phyloP scores from a whole-genome alignment of 371 early-diverging fungal species.

The Batrachochytrium dendrobatidis region DNA sequence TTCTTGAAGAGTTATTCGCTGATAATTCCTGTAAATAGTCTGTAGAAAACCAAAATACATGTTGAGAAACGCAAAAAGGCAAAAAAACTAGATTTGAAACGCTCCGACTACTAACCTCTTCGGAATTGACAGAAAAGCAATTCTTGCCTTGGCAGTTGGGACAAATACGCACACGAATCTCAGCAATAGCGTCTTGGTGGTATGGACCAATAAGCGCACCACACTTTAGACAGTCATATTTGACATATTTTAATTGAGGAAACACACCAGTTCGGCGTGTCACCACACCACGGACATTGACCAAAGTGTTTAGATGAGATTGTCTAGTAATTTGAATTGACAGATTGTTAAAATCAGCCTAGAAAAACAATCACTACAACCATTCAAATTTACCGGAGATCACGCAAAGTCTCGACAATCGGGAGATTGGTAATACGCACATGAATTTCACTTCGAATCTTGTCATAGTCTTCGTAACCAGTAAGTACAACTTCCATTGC shows the following conservation, averaged over 20 bases:
- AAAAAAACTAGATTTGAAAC: neutral
- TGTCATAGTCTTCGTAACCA: constrained; percentile 89
- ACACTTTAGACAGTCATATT: constrained; percentile 96
- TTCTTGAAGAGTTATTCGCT: constrained; percentile 97
- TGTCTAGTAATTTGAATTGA: constrained; percentile 39
- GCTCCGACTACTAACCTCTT: constrained; percentile 46
- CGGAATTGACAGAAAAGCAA: constrained; percentile 85
- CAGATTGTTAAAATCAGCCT: neutral
- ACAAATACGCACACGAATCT: constrained; percentile 85
- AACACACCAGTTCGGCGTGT: constrained; percentile 94
- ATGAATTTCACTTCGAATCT: constrained; percentile 89
- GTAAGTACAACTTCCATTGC: constrained; percentile 82
- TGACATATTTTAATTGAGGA: constrained; percentile 95
- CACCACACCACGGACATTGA: constrained; percentile 93
- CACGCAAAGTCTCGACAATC: constrained; percentile 75
- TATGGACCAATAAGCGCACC: constrained; percentile 92
- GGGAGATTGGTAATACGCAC: constrained; percentile 93
- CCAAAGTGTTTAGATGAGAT: constrained; percentile 86
- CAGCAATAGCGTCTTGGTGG: constrained; percentile 79
- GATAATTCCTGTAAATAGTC: constrained; percentile 98
- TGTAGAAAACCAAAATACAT: no score
- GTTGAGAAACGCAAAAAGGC: neutral
- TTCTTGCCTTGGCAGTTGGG: constrained; percentile 91
- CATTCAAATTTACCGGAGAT: constrained; percentile 62
- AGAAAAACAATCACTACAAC: constrained; percentile 1